These are phyloP conservation scores for Hortiboletus flavorubellus DNA, from an alignment of 768 basidiomycete genomes.

Conservation along the genomic window DNA sequence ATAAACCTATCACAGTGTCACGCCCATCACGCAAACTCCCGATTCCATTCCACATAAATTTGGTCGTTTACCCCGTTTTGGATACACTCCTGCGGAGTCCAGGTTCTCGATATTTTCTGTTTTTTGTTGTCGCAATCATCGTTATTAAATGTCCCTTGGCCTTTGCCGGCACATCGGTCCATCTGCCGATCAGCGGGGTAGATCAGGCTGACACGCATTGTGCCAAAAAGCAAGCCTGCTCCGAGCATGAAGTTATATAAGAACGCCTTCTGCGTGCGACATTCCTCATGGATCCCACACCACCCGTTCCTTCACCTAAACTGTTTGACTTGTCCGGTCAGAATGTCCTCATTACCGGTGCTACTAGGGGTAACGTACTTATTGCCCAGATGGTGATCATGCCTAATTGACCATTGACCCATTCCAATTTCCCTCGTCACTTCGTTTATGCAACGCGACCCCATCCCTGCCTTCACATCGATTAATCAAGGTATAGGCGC, in stretches of 20 bases:
- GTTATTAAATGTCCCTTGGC: not conserved
- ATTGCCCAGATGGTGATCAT: slow-evolving; percentile 9
- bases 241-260: slow-evolving; percentile 17
- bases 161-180: slow-evolving; percentile 27
- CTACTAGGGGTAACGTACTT: slow-evolving; percentile 59
- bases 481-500: slow-evolving; percentile 48
- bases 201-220: slow-evolving; percentile 12
- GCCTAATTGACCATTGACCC: slow-evolving; percentile 15
- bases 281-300: slow-evolving; percentile 50
- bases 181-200: slow-evolving; percentile 32
- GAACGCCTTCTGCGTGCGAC: slow-evolving; percentile 11
- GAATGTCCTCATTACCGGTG: slow-evolving; percentile 78
- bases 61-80: slow-evolving; percentile 22
- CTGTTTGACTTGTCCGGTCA: slow-evolving; percentile 68
- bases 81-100: slow-evolving; percentile 9
- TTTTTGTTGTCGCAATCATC: slow-evolving; percentile 11
- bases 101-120: slow-evolving; percentile 14
- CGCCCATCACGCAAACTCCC: slow-evolving; percentile 22
- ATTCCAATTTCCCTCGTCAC: not conserved
- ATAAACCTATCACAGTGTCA: slow-evolving; percentile 27
- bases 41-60: slow-evolving; percentile 23
- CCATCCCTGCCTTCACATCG: slow-evolving; percentile 4
- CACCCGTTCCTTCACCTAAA: slow-evolving; percentile 43
- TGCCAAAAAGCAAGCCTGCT: not conserved
- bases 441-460: slow-evolving; percentile 13